Evolutionary conservation across 2,329 filamentous ascomycete species (phyloP).

Genomic region (Aspergillus novofumigatus): DNA sequence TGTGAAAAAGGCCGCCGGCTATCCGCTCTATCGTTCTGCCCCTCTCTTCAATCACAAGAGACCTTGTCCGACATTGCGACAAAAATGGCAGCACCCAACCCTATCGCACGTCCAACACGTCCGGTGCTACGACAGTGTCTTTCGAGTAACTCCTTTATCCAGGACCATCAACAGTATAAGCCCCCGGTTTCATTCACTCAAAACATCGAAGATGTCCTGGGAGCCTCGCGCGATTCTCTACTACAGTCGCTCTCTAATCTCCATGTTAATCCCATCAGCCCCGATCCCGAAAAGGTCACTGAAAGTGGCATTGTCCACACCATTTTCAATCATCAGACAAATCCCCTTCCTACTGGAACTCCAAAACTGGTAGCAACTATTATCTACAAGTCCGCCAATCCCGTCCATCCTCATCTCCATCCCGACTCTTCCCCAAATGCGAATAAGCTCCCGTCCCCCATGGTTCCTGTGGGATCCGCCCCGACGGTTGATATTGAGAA

Average conservation of each 20-base stretch:
- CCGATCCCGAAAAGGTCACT: conserved; percentile 38
- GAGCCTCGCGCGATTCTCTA: conserved; percentile 22
- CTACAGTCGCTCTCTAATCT: conserved; percentile 22
- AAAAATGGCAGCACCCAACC: conserved; percentile 29
- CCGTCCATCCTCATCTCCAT: conserved; percentile 44
- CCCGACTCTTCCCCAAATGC: conserved; percentile 42
- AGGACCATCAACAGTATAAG: conserved; percentile 48
- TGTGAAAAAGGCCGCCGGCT: neutral
- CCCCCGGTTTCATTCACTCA: conserved; percentile 31
- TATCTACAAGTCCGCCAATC: conserved; percentile 44
- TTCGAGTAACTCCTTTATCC: conserved; percentile 42
- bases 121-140: conserved; percentile 42
- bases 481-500: conserved; percentile 50
- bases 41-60: neutral
- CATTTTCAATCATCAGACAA: conserved; percentile 41
- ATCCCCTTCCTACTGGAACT: conserved; percentile 37
- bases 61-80: neutral
- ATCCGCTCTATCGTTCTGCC: neutral
- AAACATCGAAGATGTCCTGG: conserved; percentile 36
- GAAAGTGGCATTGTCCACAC: conserved; percentile 46
- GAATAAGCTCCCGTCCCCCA: conserved; percentile 38
- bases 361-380: conserved; percentile 46
- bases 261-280: conserved; percentile 34
- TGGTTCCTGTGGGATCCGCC: conserved; percentile 43
- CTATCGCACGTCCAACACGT: conserved; percentile 31